These are phyloP conservation scores for Trichophaea hybrida DNA, from an alignment of 2,329 filamentous ascomycete genomes.

Conservation along the genomic window DNA sequence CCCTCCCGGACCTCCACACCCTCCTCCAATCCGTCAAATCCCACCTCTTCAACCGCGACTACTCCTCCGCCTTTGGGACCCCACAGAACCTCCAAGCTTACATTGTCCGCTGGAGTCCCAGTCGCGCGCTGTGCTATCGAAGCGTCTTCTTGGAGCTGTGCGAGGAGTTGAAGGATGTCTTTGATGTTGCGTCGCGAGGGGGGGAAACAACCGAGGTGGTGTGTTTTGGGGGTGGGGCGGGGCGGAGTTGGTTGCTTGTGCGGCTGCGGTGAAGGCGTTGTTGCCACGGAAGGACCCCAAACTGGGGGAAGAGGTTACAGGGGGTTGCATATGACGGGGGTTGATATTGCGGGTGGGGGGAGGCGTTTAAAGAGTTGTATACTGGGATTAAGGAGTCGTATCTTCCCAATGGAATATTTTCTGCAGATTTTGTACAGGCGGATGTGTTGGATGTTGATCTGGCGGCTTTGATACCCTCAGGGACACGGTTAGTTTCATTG, in stretches of 20 bases:
- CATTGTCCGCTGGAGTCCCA: conserved; percentile 79
- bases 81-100: conserved; percentile 65
- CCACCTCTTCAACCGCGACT: conserved; percentile 75
- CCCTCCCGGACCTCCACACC: conserved; percentile 36
- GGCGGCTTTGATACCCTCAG: conserved; percentile 17
- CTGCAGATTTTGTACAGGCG: neutral
- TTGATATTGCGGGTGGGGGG: conserved; percentile 67
- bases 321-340: conserved; percentile 41
- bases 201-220: conserved; percentile 32
- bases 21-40: conserved; percentile 70
- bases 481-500: conserved; percentile 54
- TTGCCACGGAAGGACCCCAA: neutral
- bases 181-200: conserved; percentile 15
- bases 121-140: conserved; percentile 69
- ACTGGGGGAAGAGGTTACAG: neutral
- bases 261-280: conserved; percentile 17
- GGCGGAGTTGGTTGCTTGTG: conserved; percentile 36
- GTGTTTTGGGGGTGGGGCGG: conserved; percentile 51
- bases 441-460: conserved; percentile 31
- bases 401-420: conserved; percentile 2
- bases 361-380: neutral
- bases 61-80: conserved; percentile 60
- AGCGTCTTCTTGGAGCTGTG: conserved; percentile 35
- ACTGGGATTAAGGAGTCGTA: neutral
- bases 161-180: conserved; percentile 6